These are phyloP conservation scores for Vaccinium macrocarpon DNA, from an alignment of 148 eudicot genomes.

Conservation along the genomic window DNA sequence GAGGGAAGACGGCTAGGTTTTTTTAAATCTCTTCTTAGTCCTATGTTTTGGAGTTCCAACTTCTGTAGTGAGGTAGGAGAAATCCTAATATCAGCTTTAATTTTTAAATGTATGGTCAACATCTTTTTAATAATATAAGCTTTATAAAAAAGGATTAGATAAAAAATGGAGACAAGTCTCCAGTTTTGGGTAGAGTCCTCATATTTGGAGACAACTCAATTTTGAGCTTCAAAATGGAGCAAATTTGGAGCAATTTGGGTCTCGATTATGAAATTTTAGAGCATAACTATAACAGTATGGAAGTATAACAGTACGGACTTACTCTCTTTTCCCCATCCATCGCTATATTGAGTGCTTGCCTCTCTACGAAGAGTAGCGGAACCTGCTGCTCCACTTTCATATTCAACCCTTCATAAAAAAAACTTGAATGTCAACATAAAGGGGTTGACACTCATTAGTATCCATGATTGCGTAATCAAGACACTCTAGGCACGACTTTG, in stretches of 20 bases:
- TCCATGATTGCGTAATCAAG: constrained; percentile 93
- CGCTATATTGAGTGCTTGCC: constrained; percentile 96
- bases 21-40: no score
- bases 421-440: constrained; percentile 84
- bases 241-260: background rate
- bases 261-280: background rate
- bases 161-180: background rate
- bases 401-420: constrained; percentile 91
- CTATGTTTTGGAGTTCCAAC: background rate
- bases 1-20: no score
- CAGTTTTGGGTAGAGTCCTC: background rate
- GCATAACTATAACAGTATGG: background rate
- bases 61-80: background rate
- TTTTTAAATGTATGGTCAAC: background rate
- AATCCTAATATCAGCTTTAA: no score
- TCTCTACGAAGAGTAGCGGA: constrained; percentile 90
- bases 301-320: no score
- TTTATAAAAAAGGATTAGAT: background rate
- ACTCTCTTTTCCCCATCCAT: constrained; percentile 98
- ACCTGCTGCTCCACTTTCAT: constrained; percentile 94
- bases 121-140: background rate
- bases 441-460: constrained; percentile 93
- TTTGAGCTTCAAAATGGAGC: background rate
- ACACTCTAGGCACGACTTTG: constrained; percentile 88
- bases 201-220: background rate